Evolutionary conservation across 495 filamentous ascomycete species (phyloP), one percentile per base, ranked within the genome.

Genomic region (Penicillium psychrofluorescens): DNA sequence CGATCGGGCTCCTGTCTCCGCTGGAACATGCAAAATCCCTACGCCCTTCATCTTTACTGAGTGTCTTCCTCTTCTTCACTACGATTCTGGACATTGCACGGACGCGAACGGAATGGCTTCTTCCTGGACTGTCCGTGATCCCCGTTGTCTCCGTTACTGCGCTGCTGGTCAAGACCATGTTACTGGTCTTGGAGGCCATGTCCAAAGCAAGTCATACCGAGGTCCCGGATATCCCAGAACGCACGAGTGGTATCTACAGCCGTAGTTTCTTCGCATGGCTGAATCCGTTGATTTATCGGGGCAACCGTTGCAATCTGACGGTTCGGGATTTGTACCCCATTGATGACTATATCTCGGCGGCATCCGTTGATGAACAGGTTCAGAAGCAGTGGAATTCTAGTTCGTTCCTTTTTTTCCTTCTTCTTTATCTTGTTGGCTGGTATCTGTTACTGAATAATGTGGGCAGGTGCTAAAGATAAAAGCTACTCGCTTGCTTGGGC

Each of bases 191-290:
- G 0, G 79, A 83, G 45, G 57, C 74, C 1, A 54, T 83, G 2
- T 59, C 53, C 8, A 45, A 61, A 1, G 42, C 53, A 39, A 22
- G 22, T 6, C 22, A 22, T 22, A 22, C 22, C 22, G 2, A 22
- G 22, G 78, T 61, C 41, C 44, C 46, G 11, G 41, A 59, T 11
- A 55, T 57, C 32, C 63, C 76, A 8, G 81, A 86, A 54, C 67
- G 71, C 29, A 77, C 71, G 1, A 68, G 58, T 41, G 66, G 76
- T 1, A 53, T 77, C 1, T 71, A 72, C 43, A 70, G 54, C 34
- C 65, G 70, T 1, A 60, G 48, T n/a, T 49, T 76, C 5, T 79
- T 78, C 54, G 74, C 58, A 45, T 83, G 80, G 78, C 57, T 81
- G 29, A 78, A 76, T 47, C 40, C 28, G 15, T 44, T 83, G 6